These are phyloP conservation scores for Rhodosporidiobolus sp. DNA, from an alignment of 768 basidiomycete genomes.

Conservation along the genomic window DNA sequence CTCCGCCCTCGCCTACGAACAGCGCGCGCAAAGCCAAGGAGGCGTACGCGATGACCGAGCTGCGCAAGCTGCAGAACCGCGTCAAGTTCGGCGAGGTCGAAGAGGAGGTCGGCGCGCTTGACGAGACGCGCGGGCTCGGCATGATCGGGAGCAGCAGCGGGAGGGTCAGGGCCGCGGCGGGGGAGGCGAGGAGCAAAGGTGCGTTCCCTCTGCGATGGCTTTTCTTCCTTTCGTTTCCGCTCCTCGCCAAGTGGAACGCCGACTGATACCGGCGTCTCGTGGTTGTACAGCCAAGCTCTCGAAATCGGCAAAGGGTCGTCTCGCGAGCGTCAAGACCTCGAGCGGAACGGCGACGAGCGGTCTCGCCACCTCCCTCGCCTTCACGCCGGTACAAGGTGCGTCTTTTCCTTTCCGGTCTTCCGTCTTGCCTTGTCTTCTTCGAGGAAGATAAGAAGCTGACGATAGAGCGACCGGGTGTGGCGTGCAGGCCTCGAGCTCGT, in stretches of 20 bases:
- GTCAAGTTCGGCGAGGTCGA: conserved; percentile 94
- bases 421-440: not conserved
- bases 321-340: conserved; percentile 68
- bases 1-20: conserved; percentile 7
- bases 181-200: conserved; percentile 90
- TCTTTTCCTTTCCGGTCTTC: conserved; percentile 47
- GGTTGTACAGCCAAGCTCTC: conserved; percentile 79
- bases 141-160: conserved; percentile 89
- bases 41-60: conserved; percentile 91
- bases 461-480: not conserved
- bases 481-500: conserved; percentile 84
- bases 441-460: conserved; percentile 35
- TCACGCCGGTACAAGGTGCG: conserved; percentile 84
- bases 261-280: not conserved
- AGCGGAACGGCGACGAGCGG: conserved; percentile 64
- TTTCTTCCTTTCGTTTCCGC: not conserved
- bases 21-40: conserved; percentile 98
- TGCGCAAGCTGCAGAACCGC: conserved; percentile 93
- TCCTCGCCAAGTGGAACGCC: not conserved
- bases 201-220: conserved; percentile 40
- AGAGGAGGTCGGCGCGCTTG: conserved; percentile 92
- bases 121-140: conserved; percentile 95
- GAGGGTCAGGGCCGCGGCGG: conserved; percentile 79
- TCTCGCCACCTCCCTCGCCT: conserved; percentile 83
- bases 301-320: conserved; percentile 89